A percentile compares a stretch with the other conserved stretches of the same genome.
These are phyloP conservation scores for Termitomyces eurrhizus DNA, from an alignment of 768 basidiomycete species.

Conservation along the genomic window DNA sequence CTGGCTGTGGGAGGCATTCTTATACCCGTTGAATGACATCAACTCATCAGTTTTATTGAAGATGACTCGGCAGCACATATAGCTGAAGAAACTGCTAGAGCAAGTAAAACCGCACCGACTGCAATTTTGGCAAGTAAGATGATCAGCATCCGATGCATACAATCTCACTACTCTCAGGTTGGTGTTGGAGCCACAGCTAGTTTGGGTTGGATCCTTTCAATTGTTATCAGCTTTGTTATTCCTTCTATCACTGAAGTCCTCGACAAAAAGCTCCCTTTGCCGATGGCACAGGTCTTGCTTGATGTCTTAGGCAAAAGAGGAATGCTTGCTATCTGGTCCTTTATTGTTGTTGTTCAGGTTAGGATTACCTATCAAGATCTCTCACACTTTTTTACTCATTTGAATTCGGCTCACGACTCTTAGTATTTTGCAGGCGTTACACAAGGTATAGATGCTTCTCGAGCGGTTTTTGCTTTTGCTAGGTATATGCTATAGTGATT, in stretches of 20 bases:
- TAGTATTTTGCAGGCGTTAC: not conserved
- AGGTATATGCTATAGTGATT: not conserved
- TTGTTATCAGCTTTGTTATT: conserved; percentile 2
- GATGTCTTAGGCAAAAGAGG: conserved; percentile 62
- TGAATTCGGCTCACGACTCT: not conserved
- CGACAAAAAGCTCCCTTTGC: conserved; percentile 47
- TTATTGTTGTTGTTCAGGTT: conserved; percentile 57
- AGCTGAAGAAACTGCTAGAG: conserved; percentile 66
- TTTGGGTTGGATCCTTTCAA: not conserved
- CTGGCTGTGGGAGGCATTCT: conserved; percentile 51
- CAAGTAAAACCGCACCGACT: conserved; percentile 59
- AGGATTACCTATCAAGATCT: not conserved
- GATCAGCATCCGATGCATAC: not conserved
- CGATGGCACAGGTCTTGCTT: conserved; percentile 71
- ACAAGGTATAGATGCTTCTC: conserved; percentile 1
- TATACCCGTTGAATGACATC: not conserved
- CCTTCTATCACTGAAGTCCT: conserved; percentile 39
- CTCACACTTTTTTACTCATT: not conserved
- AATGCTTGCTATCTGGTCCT: conserved; percentile 70
- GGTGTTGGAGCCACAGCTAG: not conserved
- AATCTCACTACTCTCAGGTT: not conserved
- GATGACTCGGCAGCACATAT: conserved; percentile 78
- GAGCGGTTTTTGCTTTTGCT: conserved; percentile 2
- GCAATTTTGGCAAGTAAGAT: conserved; percentile 40
- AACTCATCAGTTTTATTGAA: conserved; percentile 20